These are phyloP conservation scores for Aspergillus chevalieri DNA, from an alignment of 2,329 filamentous ascomycete genomes.

Conservation along the genomic window DNA sequence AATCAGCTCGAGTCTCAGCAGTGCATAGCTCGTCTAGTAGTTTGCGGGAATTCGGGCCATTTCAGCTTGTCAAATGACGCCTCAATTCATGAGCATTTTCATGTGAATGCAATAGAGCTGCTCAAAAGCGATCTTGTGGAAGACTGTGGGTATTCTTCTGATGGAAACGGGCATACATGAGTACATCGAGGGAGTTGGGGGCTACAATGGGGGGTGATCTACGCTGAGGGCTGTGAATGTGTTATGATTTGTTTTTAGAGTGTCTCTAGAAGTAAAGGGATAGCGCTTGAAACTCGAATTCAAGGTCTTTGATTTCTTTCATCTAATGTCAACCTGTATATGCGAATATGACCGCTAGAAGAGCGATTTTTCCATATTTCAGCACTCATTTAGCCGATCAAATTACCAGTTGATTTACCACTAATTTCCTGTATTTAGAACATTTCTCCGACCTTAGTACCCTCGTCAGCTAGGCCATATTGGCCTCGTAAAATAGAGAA, in stretches of 20 bases:
- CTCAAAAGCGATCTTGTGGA: not conserved
- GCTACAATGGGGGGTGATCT: too few species aligned
- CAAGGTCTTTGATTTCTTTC: not conserved
- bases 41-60: not conserved
- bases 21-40: not conserved
- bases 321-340: not conserved
- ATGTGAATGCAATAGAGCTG: not conserved
- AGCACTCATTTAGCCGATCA: too few species aligned
- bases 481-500: too few species aligned
- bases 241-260: not conserved
- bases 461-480: too few species aligned
- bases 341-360: too few species aligned
- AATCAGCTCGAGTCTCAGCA: not conserved
- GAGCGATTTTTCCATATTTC: too few species aligned
- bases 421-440: too few species aligned
- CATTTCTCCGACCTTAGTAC: too few species aligned
- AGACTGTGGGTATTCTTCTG: not conserved
- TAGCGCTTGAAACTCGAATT: not conserved
- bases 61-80: not conserved
- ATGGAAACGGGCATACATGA: not conserved
- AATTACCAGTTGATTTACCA: too few species aligned
- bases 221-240: not conserved
- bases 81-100: not conserved
- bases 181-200: too few species aligned
- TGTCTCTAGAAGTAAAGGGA: not conserved